phyloP scores from a whole-genome alignment of 371 early-diverging fungal genomes.

The Lichtheimia corymbifera region DNA sequence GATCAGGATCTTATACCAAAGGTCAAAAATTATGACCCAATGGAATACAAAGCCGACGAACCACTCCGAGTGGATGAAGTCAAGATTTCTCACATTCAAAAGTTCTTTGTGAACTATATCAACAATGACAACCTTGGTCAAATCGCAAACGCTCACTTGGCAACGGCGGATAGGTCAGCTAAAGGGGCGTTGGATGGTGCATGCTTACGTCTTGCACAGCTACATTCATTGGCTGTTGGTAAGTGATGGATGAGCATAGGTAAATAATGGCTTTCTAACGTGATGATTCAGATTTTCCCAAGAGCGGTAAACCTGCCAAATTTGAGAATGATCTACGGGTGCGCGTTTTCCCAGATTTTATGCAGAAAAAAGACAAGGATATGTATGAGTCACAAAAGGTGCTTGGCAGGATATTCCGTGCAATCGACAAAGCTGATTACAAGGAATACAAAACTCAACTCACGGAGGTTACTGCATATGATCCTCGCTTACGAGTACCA shows the following conservation, averaged over 20 bases:
- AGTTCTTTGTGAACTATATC: conserved; percentile 78
- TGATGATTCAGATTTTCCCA: conserved; percentile 34
- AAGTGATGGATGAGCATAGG: conserved; percentile 9
- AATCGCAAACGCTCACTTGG: conserved; percentile 78
- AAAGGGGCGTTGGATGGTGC: conserved; percentile 49
- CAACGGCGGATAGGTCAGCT: conserved; percentile 55
- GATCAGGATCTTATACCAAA: conserved; percentile 63
- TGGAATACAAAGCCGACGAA: conserved; percentile 58
- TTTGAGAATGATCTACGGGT: conserved; percentile 47
- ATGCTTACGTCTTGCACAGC: conserved; percentile 63
- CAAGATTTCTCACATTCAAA: conserved; percentile 50
- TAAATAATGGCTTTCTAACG: conserved; percentile 3
- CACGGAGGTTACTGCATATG: conserved; percentile 28
- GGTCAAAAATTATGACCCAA: conserved; percentile 44
- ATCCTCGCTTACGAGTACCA: conserved; percentile 43
- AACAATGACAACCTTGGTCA: conserved; percentile 71
- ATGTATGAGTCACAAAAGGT: conserved; percentile 61
- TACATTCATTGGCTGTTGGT: conserved; percentile 59
- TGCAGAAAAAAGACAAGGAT: conserved; percentile 66
- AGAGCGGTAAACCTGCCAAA: conserved; percentile 44
- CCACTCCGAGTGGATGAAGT: conserved; percentile 31
- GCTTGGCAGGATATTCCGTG: conserved; percentile 64
- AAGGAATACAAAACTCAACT: conserved; percentile 31
- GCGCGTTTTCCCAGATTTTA: conserved; percentile 72
- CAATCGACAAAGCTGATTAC: conserved; percentile 39